Conservation (phyloP, 129 eudicot genomes). For the Cynara cardunculus region DNA sequence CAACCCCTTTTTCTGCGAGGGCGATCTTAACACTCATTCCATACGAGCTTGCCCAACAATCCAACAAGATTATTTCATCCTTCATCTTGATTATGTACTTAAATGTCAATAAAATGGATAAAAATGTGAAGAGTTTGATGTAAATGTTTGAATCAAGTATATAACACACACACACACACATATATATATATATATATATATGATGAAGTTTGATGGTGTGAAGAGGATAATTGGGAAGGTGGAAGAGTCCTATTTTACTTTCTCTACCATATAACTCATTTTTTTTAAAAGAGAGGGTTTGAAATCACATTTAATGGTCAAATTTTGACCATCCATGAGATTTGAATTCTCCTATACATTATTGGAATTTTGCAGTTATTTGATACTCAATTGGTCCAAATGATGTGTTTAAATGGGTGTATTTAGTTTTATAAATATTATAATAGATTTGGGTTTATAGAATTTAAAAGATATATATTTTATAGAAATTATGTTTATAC, state of each 20-base stretch:
- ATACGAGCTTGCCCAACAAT: conserved; percentile 30
- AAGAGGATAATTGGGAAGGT: background rate
- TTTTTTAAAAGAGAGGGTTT: background rate
- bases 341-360: background rate
- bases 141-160: background rate
- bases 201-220: conserved; percentile 20
- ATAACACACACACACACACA: too few species aligned
- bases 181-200: background rate
- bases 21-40: conserved; percentile 38
- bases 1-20: conserved; percentile 28
- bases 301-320: background rate
- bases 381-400: background rate
- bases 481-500: background rate
- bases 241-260: background rate
- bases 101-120: background rate
- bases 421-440: too few species aligned
- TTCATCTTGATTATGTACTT: conserved; percentile 7
- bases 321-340: background rate
- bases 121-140: background rate
- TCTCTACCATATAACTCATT: background rate
- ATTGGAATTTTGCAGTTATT: too few species aligned
- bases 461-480: too few species aligned
- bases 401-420: background rate
- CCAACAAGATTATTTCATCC: conserved; percentile 21
- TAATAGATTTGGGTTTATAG: too few species aligned